Percentiles rank a stretch among this genome's conserved stretches.
Conservation (phyloP, 345 rosid species). For the Punica granatum region DNA sequence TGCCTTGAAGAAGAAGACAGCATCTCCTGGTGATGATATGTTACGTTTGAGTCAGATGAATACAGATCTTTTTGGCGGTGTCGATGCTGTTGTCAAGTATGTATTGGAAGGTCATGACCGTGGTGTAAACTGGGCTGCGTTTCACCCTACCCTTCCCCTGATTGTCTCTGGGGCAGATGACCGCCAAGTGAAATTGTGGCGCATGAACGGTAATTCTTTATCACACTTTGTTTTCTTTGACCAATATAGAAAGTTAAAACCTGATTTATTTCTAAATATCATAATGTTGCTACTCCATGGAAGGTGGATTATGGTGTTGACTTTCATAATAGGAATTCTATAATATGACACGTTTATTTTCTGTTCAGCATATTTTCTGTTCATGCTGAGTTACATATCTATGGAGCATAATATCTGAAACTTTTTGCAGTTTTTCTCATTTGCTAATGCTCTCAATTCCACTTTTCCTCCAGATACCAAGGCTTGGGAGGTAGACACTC, state of each 20-base stretch:
- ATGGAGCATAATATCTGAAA: background rate
- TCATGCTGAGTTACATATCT: background rate
- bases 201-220: constrained; percentile 68
- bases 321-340: background rate
- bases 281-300: background rate
- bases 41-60: constrained; percentile 88
- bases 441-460: background rate
- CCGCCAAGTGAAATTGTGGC: constrained; percentile 96
- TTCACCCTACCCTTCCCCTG: constrained; percentile 90
- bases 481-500: constrained; percentile 99
- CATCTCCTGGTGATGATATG: constrained; percentile 87
- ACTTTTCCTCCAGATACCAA: constrained; percentile 64
- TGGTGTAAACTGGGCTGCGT: constrained; percentile 99
- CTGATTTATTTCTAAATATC: background rate
- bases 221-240: background rate
- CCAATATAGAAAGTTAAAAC: background rate
- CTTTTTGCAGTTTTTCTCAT: background rate
- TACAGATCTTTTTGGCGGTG: constrained; percentile 86
- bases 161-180: constrained; percentile 99
- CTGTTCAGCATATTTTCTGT: background rate
- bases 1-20: constrained; percentile 78
- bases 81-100: constrained; percentile 91
- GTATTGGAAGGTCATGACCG: constrained; percentile 98
- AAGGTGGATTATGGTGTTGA: background rate
- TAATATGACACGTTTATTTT: background rate